Conservation (phyloP, 306 rosid species). For the Cyamopsis tetragonoloba region DNA sequence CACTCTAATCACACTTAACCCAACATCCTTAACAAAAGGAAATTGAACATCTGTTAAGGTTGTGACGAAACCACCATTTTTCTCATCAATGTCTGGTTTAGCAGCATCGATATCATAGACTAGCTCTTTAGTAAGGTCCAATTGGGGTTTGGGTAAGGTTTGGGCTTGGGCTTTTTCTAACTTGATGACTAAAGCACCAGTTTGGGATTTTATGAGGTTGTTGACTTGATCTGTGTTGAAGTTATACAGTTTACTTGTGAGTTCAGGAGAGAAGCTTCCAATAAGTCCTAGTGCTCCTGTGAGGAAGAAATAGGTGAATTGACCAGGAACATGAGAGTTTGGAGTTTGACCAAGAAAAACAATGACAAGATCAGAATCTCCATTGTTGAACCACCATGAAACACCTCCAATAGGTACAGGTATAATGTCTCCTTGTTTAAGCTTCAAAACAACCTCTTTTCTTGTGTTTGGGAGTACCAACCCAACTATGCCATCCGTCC, state of each 20-base stretch:
- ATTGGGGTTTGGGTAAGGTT: constrained; percentile 39
- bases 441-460: constrained; percentile 47
- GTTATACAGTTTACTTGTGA: constrained; percentile 27
- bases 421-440: constrained; percentile 50
- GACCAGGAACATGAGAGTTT: constrained; percentile 36
- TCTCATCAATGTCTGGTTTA: background rate
- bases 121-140: background rate
- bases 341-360: constrained; percentile 50
- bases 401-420: constrained; percentile 46
- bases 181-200: constrained; percentile 31
- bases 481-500: constrained; percentile 49
- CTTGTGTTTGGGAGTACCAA: constrained; percentile 20
- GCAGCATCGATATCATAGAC: constrained; percentile 42
- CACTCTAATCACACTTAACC: constrained; percentile 38
- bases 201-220: constrained; percentile 46
- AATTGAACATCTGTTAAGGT: constrained; percentile 33
- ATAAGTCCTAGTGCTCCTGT: constrained; percentile 40
- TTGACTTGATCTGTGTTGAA: constrained; percentile 28
- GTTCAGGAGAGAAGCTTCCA: constrained; percentile 43
- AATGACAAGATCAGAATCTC: constrained; percentile 37
- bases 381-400: constrained; percentile 82
- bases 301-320: constrained; percentile 45
- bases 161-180: constrained; percentile 25
- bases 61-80: constrained; percentile 30
- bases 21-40: constrained; percentile 41